Percentiles rank a stretch among this genome's conserved stretches.
Conservation (phyloP, 2,329 filamentous ascomycete species). For the Tolypocladium ovalisporum region DNA sequence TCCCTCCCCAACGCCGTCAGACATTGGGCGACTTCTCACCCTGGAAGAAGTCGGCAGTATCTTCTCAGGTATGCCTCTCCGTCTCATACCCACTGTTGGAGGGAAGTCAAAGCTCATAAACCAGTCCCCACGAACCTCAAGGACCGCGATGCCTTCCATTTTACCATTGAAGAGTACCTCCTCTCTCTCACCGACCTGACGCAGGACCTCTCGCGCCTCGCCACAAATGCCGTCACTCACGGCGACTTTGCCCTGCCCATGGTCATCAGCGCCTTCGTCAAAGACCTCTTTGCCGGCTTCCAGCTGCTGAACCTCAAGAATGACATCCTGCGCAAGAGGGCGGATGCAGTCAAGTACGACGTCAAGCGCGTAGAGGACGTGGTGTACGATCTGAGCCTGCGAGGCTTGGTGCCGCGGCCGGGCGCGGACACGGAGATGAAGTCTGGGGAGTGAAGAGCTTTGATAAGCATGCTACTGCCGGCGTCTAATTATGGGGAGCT, state of each 20-base stretch:
- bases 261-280: conserved; percentile 83
- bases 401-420: conserved; percentile 60
- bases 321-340: conserved; percentile 74
- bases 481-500: too few species aligned
- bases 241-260: conserved; percentile 80
- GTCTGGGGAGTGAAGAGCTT: conserved; percentile 9
- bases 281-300: conserved; percentile 91
- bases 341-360: conserved; percentile 91
- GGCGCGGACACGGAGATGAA: conserved; percentile 27
- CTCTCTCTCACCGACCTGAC: conserved; percentile 77
- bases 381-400: conserved; percentile 85
- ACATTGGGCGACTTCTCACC: conserved; percentile 61
- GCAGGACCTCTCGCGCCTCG: conserved; percentile 81
- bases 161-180: conserved; percentile 96
- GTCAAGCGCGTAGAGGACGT: conserved; percentile 98
- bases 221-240: conserved; percentile 82
- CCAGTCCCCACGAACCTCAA: conserved; percentile 85
- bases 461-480: not conserved
- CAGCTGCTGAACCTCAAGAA: conserved; percentile 98
- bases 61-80: conserved; percentile 43
- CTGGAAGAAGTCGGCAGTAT: conserved; percentile 78
- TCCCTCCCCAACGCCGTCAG: conserved; percentile 34
- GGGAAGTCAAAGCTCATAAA: not conserved
- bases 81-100: not conserved
- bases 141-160: conserved; percentile 79